Evolutionary conservation across 257 asterid species (phyloP).

Genomic region (Forsythia viridissima): DNA sequence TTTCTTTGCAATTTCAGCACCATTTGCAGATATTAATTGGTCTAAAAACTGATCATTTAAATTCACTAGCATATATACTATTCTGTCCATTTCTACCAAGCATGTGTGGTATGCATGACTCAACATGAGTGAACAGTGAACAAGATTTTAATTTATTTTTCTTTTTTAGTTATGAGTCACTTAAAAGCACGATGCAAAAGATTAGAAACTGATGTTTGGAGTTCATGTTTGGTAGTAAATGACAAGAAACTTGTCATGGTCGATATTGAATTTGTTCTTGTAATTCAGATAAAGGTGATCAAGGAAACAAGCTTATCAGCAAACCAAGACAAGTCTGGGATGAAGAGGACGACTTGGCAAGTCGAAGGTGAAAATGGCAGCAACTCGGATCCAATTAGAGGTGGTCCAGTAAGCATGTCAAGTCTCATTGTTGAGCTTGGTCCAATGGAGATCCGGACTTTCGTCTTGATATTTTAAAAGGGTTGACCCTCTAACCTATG

Average conservation of each 20-base stretch:
- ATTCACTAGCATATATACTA: too few species aligned
- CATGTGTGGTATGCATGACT: too few species aligned
- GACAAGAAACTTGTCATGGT: neutral
- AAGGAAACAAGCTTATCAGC: constrained; percentile 79
- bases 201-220: neutral
- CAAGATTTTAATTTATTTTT: too few species aligned
- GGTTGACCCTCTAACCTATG: neutral
- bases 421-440: constrained; percentile 65
- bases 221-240: neutral
- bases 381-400: constrained; percentile 43
- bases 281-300: constrained; percentile 49
- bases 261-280: neutral
- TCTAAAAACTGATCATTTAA: too few species aligned
- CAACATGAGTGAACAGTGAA: too few species aligned
- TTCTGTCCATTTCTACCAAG: too few species aligned
- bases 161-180: too few species aligned
- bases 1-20: too few species aligned
- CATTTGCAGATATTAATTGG: too few species aligned
- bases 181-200: too few species aligned
- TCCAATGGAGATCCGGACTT: constrained; percentile 92
- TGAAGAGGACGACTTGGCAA: constrained; percentile 61
- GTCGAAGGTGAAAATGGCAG: constrained; percentile 40
- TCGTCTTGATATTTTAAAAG: constrained; percentile 49
- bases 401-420: constrained; percentile 46
- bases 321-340: constrained; percentile 66